Conservation (phyloP, 1,284 basidiomycete genomes). For the Ganoderma multipileum region DNA sequence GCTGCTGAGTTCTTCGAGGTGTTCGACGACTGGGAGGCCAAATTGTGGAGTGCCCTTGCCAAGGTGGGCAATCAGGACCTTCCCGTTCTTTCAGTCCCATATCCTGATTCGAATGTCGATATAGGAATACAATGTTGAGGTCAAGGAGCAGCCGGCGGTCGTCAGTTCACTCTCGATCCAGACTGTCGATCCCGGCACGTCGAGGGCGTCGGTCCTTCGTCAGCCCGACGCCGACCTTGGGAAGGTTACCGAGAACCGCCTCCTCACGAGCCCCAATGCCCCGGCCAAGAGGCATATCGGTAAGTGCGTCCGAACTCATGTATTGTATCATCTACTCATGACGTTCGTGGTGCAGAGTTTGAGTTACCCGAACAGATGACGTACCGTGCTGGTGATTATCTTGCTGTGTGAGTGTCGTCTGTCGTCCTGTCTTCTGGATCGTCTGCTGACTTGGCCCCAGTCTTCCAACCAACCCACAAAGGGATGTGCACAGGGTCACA, state of each 20-base stretch:
- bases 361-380: constrained; percentile 50
- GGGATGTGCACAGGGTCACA: constrained; percentile 48
- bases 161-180: constrained; percentile 40
- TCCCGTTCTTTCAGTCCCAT: neutral
- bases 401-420: constrained; percentile 47
- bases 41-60: constrained; percentile 48
- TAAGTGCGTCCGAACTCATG: constrained; percentile 15
- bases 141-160: constrained; percentile 26
- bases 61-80: constrained; percentile 34
- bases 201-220: constrained; percentile 46
- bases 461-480: constrained; percentile 48
- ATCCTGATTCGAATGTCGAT: neutral
- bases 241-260: constrained; percentile 47
- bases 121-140: constrained; percentile 43
- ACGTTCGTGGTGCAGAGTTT: constrained; percentile 41
- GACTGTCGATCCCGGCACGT: constrained; percentile 42
- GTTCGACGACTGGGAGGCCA: constrained; percentile 53
- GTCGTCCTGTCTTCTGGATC: neutral
- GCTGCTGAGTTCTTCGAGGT: constrained; percentile 51
- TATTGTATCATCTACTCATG: neutral
- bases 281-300: constrained; percentile 54
- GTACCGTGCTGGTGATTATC: constrained; percentile 55
- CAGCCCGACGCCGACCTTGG: constrained; percentile 50
- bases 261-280: constrained; percentile 48
- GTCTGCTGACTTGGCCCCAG: constrained; percentile 30